Percentiles rank a stretch among this genome's conserved stretches.
phyloP scores from a whole-genome alignment of 306 rosid genomes.

The Castanea sativa region DNA sequence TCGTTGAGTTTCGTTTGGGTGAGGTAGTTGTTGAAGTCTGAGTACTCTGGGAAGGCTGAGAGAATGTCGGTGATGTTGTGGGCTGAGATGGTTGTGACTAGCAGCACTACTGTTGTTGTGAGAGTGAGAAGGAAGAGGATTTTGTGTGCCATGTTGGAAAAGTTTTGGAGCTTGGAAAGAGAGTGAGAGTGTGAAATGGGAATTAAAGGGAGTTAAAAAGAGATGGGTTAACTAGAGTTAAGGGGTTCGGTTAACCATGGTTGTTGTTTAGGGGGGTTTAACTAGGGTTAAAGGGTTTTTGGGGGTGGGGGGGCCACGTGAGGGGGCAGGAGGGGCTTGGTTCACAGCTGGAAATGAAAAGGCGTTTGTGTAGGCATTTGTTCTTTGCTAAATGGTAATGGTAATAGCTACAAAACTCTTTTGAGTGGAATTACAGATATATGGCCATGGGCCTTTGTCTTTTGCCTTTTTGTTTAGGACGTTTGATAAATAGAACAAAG shows the following conservation, averaged over 20 bases:
- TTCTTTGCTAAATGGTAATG: slow-evolving; percentile 6
- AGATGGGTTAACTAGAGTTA: slow-evolving; percentile 18
- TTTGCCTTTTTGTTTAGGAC: background rate
- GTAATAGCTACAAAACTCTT: background rate
- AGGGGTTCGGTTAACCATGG: slow-evolving; percentile 32
- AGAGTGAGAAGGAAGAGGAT: slow-evolving; percentile 21
- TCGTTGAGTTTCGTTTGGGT: slow-evolving; percentile 67
- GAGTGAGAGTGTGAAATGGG: background rate
- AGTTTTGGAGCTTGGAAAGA: background rate
- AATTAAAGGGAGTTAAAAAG: background rate
- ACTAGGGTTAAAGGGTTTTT: slow-evolving; percentile 34
- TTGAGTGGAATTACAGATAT: slow-evolving; percentile 12
- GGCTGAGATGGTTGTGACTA: slow-evolving; percentile 46
- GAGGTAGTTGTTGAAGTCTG: slow-evolving; percentile 50
- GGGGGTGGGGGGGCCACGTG: slow-evolving; percentile 19
- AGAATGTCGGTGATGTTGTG: slow-evolving; percentile 94
- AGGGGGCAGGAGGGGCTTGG: slow-evolving; percentile 24
- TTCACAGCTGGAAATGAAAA: slow-evolving; percentile 69
- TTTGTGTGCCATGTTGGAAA: slow-evolving; percentile 38
- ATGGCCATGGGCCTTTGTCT: too few relatives aligned
- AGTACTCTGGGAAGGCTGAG: slow-evolving; percentile 49
- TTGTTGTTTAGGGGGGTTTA: slow-evolving; percentile 15
- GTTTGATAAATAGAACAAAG: background rate
- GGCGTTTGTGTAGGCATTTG: slow-evolving; percentile 31
- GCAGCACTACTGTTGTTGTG: background rate